Conservation (phyloP, 345 rosid species). For the Microthlaspi erraticum region DNA sequence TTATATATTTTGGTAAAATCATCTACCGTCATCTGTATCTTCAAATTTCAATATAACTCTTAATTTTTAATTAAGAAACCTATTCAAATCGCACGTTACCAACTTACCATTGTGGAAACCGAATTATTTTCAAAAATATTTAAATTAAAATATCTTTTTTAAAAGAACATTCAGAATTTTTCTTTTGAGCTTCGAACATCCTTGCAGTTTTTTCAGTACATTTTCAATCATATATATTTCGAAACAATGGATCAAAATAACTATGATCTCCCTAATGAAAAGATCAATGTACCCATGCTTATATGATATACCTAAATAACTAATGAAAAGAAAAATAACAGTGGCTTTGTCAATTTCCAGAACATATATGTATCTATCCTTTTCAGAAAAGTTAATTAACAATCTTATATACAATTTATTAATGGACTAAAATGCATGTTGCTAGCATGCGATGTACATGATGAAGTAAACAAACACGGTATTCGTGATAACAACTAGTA, state of each 20-base stretch:
- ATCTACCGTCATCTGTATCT: background rate
- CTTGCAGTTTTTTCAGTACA: background rate
- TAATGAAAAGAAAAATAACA: conserved; percentile 4
- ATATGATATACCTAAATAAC: background rate
- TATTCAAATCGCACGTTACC: background rate
- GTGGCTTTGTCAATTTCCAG: background rate
- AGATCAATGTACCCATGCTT: too few relatives aligned
- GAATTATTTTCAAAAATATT: background rate
- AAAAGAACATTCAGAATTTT: too few relatives aligned
- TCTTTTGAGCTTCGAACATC: background rate
- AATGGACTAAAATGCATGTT: conserved; percentile 21
- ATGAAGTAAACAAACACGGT: conserved; percentile 30
- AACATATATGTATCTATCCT: background rate
- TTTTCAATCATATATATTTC: background rate
- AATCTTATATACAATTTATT: background rate
- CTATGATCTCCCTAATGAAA: too few relatives aligned
- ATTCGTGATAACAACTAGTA: conserved; percentile 31
- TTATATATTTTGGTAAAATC: too few relatives aligned
- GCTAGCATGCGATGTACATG: conserved; percentile 32
- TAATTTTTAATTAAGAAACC: background rate
- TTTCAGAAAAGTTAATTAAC: background rate
- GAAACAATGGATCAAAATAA: background rate
- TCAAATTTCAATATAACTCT: background rate
- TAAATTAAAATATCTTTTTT: too few relatives aligned
- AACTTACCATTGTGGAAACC: conserved; percentile 6